phyloP scores from a whole-genome alignment of 169 alveolate species.

The Plasmodium ovale region DNA sequence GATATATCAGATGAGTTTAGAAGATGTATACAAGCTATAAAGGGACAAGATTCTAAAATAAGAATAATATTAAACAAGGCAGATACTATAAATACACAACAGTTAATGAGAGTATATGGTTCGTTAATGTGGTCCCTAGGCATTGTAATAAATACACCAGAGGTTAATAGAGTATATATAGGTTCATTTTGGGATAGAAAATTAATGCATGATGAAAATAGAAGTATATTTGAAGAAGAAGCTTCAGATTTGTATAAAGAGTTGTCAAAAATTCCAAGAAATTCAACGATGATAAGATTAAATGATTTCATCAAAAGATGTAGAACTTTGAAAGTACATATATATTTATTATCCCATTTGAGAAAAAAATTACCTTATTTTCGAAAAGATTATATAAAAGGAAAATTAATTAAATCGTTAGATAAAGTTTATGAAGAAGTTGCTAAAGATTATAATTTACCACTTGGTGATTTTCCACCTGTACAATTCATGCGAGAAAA shows the following conservation, averaged over 20 bases:
- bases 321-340: constrained; percentile 78
- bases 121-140: constrained; percentile 88
- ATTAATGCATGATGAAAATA: constrained; percentile 81
- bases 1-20: constrained; percentile 88
- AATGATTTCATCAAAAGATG: constrained; percentile 86
- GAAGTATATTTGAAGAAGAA: constrained; percentile 86
- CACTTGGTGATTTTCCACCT: constrained; percentile 77
- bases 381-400: constrained; percentile 32
- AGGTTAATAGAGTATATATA: constrained; percentile 85
- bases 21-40: constrained; percentile 80
- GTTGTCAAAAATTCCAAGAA: constrained; percentile 83
- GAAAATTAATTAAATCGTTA: constrained; percentile 31
- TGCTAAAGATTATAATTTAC: constrained; percentile 66
- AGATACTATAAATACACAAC: constrained; percentile 84
- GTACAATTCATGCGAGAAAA: constrained; percentile 74
- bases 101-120: constrained; percentile 89
- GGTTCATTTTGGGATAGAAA: constrained; percentile 87
- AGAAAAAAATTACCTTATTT: constrained; percentile 74
- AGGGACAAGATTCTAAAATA: constrained; percentile 81
- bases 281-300: constrained; percentile 78
- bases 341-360: constrained; percentile 60
- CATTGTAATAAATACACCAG: constrained; percentile 78
- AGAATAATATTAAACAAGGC: constrained; percentile 83
- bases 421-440: constrained; percentile 73
- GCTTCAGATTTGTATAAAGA: constrained; percentile 84